phyloP scores from a whole-genome alignment of 2,329 filamentous ascomycete genomes.

The Thelonectria olida region DNA sequence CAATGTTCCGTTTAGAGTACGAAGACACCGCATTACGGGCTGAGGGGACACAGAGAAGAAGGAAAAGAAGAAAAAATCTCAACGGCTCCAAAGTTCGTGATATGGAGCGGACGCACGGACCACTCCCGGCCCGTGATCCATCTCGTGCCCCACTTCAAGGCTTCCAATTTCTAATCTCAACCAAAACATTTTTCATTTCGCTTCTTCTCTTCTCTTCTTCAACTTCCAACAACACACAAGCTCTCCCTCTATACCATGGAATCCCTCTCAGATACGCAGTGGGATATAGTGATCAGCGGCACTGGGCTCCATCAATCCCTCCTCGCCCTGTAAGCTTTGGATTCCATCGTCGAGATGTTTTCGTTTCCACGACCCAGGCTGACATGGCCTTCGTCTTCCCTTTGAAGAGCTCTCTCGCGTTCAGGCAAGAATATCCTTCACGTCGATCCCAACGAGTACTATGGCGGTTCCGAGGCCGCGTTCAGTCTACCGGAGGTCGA shows the following conservation, averaged over 20 bases:
- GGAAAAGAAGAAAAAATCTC: conserved; percentile 43
- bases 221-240: conserved; percentile 16
- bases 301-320: conserved; percentile 83
- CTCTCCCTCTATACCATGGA: conserved; percentile 65
- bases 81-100: conserved; percentile 12
- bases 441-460: conserved; percentile 86
- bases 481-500: conserved; percentile 85
- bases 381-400: conserved; percentile 40
- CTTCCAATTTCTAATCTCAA: conserved; percentile 31
- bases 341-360: conserved; percentile 43
- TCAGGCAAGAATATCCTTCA: conserved; percentile 93
- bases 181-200: conserved; percentile 19
- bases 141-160: conserved; percentile 34
- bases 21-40: conserved; percentile 43
- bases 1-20: conserved; percentile 39
- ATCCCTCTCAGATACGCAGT: conserved; percentile 75
- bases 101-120: conserved; percentile 33
- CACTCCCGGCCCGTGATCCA: conserved; percentile 29
- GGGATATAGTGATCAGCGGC: conserved; percentile 83
- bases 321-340: conserved; percentile 74
- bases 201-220: conserved; percentile 14
- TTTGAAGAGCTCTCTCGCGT: conserved; percentile 85
- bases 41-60: conserved; percentile 41
- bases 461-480: conserved; percentile 86
- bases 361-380: conserved; percentile 43